These are phyloP conservation scores for Nicotiana noctiflora DNA, from an alignment of 257 asterid genomes.

Conservation along the genomic window DNA sequence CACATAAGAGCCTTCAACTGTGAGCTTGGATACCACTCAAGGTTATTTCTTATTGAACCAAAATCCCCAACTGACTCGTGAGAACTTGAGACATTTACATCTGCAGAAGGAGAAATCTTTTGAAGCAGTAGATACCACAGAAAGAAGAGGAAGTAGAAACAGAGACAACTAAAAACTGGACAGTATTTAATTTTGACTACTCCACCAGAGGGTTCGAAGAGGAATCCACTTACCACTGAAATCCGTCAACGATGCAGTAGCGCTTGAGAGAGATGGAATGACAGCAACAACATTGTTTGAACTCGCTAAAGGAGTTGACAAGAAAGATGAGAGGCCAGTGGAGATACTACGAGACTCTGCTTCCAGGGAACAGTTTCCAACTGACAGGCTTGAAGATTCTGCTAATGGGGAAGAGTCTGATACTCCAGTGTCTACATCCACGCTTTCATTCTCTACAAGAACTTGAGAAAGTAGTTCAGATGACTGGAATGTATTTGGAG, in stretches of 20 bases:
- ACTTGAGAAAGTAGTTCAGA: slow-evolving; percentile 18
- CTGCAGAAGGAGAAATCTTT: slow-evolving; percentile 16
- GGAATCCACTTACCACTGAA: slow-evolving; percentile 40
- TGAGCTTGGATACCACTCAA: slow-evolving; percentile 12
- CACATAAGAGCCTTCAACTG: slow-evolving; percentile 9
- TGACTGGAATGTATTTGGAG: slow-evolving; percentile 16
- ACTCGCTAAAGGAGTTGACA: slow-evolving; percentile 12
- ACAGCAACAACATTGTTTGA: slow-evolving; percentile 18
- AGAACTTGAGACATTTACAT: slow-evolving; percentile 11
- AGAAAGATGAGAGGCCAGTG: slow-evolving; percentile 15
- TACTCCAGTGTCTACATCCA: slow-evolving; percentile 7
- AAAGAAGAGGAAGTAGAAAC: neutral
- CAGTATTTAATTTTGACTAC: neutral
- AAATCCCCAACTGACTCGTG: slow-evolving; percentile 10
- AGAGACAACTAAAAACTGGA: neutral
- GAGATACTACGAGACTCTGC: slow-evolving; percentile 20
- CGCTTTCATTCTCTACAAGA: slow-evolving; percentile 17
- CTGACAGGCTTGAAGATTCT: slow-evolving; percentile 11
- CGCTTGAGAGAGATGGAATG: slow-evolving; percentile 15
- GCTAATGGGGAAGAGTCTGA: slow-evolving; percentile 21
- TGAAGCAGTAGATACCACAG: neutral
- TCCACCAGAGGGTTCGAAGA: slow-evolving; percentile 7
- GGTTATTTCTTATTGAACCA: slow-evolving; percentile 18
- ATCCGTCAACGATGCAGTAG: slow-evolving; percentile 8
- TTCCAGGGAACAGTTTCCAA: slow-evolving; percentile 10